Evolutionary conservation across 495 filamentous ascomycete species (phyloP), one percentile per base, ranked within the genome.

Genomic region (Daldinia vernicosa): DNA sequence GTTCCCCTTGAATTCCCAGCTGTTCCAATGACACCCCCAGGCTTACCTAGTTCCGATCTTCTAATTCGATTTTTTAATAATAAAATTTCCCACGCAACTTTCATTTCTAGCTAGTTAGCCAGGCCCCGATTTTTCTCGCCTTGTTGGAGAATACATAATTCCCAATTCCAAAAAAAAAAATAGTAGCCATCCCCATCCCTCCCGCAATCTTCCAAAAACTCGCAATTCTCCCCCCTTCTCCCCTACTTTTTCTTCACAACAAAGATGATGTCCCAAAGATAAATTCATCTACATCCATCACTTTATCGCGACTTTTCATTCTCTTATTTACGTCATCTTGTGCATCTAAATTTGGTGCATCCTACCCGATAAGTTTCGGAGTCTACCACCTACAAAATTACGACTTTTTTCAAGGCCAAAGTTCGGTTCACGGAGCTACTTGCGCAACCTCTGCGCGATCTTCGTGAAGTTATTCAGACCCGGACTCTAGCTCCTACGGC

Each of bases 261-360:
- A 83, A 84, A 80, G 79, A 83, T 63, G 84, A 82, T 66, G 79
- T 81, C 30, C 80, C 83, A 1, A 75, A 78, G 40, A 84, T 82
- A 83, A 86, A 81, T 62, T 80, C 84, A 80, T 85, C 86, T 45
- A 84, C 72, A 77, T 82, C 76, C 66, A 69, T 64, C 54, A 72
- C 63, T 68, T 66, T 58, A 57, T 64, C 68, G 35, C 63, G 40
- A 39, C 64, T 74, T 76, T 70, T 45, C 74, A 76, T 79, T 71
- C 45, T 68, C 66, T 40, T 60, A 55, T 43, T 60, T 63, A 69
- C 40, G 72, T 73, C 81, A 80, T 81, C 73, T 51, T 64, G 60
- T 74, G 69, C 78, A 66, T 37, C 70, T 33, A 62, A 69, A n/a
- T 69, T 59, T 35, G 56, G 76, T 70, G 80, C 74, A 80, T 78